Percentiles rank a stretch among this genome's conserved stretches.
phyloP scores from a whole-genome alignment of 768 basidiomycete genomes.

The Termitomyces eurrhizus region DNA sequence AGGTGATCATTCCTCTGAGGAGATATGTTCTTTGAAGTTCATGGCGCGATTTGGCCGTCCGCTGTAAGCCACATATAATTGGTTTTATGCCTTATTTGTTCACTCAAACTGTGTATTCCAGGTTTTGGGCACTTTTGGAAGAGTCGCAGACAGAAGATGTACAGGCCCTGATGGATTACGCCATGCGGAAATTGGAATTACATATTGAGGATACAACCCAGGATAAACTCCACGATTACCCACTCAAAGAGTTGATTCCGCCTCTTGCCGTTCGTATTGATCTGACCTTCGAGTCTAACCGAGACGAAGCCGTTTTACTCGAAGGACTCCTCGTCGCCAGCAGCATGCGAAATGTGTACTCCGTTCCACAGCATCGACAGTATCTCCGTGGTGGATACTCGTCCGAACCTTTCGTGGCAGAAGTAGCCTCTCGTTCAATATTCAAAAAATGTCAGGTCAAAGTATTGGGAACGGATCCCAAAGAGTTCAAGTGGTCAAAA shows the following conservation, averaged over 20 bases:
- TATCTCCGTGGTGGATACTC: not conserved
- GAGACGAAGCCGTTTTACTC: not conserved
- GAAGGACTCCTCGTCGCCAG: not conserved
- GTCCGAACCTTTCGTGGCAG: not conserved
- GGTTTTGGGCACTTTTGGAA: not conserved
- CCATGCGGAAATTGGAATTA: not conserved
- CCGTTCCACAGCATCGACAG: not conserved
- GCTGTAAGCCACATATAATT: not conserved
- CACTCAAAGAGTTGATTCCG: not conserved
- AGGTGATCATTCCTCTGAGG: not conserved
- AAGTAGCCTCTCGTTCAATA: not conserved
- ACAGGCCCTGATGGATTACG: not conserved
- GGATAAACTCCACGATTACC: not conserved
- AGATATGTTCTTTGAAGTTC: not conserved
- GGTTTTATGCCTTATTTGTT: not conserved
- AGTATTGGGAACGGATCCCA: not conserved
- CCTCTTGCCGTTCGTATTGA: not conserved
- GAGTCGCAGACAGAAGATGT: no score
- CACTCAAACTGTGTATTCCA: not conserved
- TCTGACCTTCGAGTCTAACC: not conserved
- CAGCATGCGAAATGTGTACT: not conserved
- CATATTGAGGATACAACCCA: not conserved
- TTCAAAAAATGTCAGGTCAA: not conserved
- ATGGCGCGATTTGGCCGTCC: not conserved
- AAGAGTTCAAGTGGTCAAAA: not conserved